Evolutionary conservation across 2,329 filamentous ascomycete species (phyloP).

Genomic region (Hyphodiscus sp.): DNA sequence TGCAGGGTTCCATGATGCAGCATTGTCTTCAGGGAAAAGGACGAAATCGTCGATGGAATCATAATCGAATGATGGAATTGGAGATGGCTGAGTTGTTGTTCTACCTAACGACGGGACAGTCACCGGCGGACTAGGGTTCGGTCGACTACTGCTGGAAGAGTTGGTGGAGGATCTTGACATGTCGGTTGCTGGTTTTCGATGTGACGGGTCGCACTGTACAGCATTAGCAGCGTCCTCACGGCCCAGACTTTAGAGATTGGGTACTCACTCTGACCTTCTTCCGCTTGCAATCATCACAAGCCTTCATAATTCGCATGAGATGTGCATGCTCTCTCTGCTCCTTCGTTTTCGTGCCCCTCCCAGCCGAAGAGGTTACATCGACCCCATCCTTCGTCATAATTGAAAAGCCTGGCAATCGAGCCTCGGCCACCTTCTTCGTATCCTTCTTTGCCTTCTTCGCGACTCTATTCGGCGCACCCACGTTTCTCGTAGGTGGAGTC

Average conservation of each 20-base stretch:
- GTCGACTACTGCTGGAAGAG: conserved; percentile 11
- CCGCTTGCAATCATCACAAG: conserved; percentile 54
- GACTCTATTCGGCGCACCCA: conserved; percentile 11
- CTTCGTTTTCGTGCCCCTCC: conserved; percentile 58
- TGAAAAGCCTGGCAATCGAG: conserved; percentile 53
- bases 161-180: conserved; percentile 21
- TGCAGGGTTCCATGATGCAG: conserved; percentile 18
- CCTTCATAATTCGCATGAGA: conserved; percentile 61
- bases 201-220: conserved; percentile 27
- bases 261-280: conserved; percentile 50
- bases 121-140: conserved; percentile 11
- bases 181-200: conserved; percentile 19
- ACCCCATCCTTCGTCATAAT: conserved; percentile 58
- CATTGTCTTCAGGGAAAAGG: conserved; percentile 23
- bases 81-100: conserved; percentile 11
- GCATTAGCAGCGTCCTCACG: conserved; percentile 7
- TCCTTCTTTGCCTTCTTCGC: conserved; percentile 26
- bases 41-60: conserved; percentile 26
- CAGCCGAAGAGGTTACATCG: conserved; percentile 57
- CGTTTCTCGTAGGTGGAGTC: conserved; percentile 16
- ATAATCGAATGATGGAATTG: conserved; percentile 15
- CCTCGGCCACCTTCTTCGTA: conserved; percentile 21
- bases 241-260: background rate
- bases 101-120: conserved; percentile 10
- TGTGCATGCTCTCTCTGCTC: conserved; percentile 62